phyloP scores from a whole-genome alignment of 1,284 basidiomycete genomes.

The Tremellales sp. region DNA sequence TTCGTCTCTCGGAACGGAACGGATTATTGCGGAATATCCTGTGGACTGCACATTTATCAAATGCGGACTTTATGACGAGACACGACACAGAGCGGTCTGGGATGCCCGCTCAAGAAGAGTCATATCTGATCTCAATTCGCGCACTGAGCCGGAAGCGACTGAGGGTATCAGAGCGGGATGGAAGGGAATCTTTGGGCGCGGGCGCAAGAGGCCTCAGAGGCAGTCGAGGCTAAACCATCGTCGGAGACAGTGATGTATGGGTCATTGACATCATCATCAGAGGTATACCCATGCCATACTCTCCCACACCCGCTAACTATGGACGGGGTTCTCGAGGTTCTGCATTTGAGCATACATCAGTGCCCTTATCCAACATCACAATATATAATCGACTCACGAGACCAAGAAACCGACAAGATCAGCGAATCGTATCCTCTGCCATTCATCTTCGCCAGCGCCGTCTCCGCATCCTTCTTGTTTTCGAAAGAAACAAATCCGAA shows the following conservation, averaged over 20 bases:
- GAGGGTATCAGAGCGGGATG: not conserved
- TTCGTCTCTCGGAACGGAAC: no score
- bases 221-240: not conserved
- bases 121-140: no score
- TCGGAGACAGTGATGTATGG: no score
- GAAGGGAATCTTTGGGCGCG: slow-evolving; percentile 2
- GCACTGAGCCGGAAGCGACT: no score
- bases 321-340: slow-evolving; percentile 33
- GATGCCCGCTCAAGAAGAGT: no score
- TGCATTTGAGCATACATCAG: slow-evolving; percentile 2
- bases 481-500: slow-evolving; percentile 86
- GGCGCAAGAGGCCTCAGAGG: slow-evolving; percentile 7
- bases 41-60: no score
- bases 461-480: slow-evolving; percentile 70
- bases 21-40: no score
- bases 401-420: slow-evolving; percentile 46
- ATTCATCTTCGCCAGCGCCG: slow-evolving; percentile 88
- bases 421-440: slow-evolving; percentile 64
- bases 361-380: not conserved
- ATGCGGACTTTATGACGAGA: no score
- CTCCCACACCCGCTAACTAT: no score
- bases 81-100: no score
- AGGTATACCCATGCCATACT: no score
- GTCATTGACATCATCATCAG: no score
- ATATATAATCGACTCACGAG: slow-evolving; percentile 24